Conservation (phyloP, 1,284 basidiomycete genomes). For the Ustilago vetiveriae region DNA sequence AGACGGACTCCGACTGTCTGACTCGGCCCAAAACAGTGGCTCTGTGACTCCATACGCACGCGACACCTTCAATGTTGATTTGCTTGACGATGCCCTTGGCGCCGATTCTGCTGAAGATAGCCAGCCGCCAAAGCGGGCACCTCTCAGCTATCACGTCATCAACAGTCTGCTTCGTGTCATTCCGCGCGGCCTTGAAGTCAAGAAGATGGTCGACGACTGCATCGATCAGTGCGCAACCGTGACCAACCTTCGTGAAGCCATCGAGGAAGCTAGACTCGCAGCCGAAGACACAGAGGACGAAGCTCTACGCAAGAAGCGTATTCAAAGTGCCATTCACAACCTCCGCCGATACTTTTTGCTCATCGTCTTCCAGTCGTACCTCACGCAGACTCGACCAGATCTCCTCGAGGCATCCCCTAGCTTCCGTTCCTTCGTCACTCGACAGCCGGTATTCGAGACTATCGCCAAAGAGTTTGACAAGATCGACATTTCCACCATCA, state of each 20-base stretch:
- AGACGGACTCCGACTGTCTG: constrained; percentile 17
- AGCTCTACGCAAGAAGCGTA: constrained; percentile 75
- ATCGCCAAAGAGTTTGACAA: constrained; percentile 88
- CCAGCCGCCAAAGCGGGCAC: constrained; percentile 22
- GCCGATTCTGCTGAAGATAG: background rate
- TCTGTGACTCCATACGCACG: constrained; percentile 16
- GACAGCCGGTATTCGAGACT: constrained; percentile 83
- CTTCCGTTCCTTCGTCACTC: constrained; percentile 60
- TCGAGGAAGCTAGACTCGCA: constrained; percentile 79
- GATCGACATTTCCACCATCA: constrained; percentile 82
- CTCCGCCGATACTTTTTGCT: constrained; percentile 79
- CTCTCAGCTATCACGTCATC: constrained; percentile 73
- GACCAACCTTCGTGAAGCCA: constrained; percentile 84
- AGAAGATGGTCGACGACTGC: constrained; percentile 85
- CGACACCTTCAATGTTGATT: constrained; percentile 36
- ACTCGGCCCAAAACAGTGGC: constrained; percentile 22
- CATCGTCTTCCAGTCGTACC: constrained; percentile 91
- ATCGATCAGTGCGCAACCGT: constrained; percentile 84
- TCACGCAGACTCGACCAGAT: constrained; percentile 84
- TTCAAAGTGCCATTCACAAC: constrained; percentile 50
- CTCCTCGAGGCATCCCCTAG: constrained; percentile 46
- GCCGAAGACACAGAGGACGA: constrained; percentile 84
- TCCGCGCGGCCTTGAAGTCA: constrained; percentile 85
- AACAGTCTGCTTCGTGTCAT: constrained; percentile 86
- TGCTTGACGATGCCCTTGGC: constrained; percentile 18